Percentiles rank a stretch among this genome's conserved stretches.
Evolutionary conservation across 768 basidiomycete genomes (phyloP).

Genomic region (Kwoniella europaea): DNA sequence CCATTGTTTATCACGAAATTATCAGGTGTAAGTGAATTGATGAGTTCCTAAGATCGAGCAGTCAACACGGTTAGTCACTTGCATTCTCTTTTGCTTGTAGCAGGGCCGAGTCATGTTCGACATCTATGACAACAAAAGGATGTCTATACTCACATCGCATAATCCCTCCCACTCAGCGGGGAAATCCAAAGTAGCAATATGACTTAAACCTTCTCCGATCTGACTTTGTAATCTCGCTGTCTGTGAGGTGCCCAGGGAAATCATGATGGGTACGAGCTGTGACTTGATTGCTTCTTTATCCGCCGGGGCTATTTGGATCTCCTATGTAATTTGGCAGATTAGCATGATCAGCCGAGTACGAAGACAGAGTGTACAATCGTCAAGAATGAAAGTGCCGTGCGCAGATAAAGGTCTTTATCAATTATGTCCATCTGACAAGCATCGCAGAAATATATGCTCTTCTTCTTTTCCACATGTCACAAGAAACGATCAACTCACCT

Average conservation of each 20-base stretch:
- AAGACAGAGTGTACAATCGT: too few relatives aligned
- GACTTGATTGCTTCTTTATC: constrained; percentile 76
- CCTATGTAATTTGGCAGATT: constrained; percentile 20
- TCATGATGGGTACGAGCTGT: constrained; percentile 89
- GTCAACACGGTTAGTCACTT: not conserved
- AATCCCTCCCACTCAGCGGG: constrained; percentile 85
- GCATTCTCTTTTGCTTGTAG: too few relatives aligned
- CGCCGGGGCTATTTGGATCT: constrained; percentile 63
- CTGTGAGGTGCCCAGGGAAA: constrained; percentile 72
- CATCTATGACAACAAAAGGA: too few relatives aligned
- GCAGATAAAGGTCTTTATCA: too few relatives aligned
- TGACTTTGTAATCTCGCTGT: constrained; percentile 66
- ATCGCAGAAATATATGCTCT: not conserved
- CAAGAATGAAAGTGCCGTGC: too few relatives aligned
- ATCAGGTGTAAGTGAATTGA: constrained; percentile 74
- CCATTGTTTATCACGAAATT: constrained; percentile 86
- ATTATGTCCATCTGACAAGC: too few relatives aligned
- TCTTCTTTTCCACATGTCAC: not conserved
- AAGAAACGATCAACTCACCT: constrained; percentile 62
- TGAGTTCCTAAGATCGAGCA: constrained; percentile 72
- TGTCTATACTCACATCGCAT: constrained; percentile 72
- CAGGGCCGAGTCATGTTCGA: too few relatives aligned
- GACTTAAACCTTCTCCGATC: constrained; percentile 88
- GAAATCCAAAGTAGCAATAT: constrained; percentile 91
- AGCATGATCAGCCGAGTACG: too few relatives aligned